Evolutionary conservation across 768 basidiomycete species (phyloP).

Genomic region (Obba rivulosa): DNA sequence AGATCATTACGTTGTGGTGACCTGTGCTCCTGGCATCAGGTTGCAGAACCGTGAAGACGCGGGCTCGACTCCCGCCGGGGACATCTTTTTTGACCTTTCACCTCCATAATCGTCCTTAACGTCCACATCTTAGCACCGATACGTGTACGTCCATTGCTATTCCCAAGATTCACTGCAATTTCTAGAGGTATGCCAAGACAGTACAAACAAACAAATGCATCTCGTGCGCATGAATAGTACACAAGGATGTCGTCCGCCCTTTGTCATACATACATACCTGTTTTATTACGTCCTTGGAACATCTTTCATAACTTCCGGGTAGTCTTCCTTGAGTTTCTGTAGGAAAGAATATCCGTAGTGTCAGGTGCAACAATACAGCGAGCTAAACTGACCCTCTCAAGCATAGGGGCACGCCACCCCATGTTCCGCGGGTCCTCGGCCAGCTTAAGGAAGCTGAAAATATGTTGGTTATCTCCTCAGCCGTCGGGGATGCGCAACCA

Average conservation of each 20-base stretch:
- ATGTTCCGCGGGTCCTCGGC: constrained; percentile 81
- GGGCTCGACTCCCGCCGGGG: constrained; percentile 36
- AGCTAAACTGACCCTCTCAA: constrained; percentile 49
- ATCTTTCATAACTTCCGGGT: constrained; percentile 66
- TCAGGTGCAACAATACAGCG: neutral
- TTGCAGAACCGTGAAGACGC: constrained; percentile 33
- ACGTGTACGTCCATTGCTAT: neutral
- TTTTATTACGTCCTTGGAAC: constrained; percentile 32
- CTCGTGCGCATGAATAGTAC: too few relatives aligned
- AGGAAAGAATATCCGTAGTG: neutral
- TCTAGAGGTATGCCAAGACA: too few relatives aligned
- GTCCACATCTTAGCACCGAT: neutral
- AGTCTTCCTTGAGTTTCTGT: constrained; percentile 61
- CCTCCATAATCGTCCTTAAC: neutral
- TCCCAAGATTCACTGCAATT: neutral
- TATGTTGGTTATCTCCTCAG: neutral
- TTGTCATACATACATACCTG: too few relatives aligned
- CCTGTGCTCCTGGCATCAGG: too few relatives aligned
- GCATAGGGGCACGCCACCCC: constrained; percentile 62
- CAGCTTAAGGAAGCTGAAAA: constrained; percentile 68
- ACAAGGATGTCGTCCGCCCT: too few relatives aligned
- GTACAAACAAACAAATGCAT: too few relatives aligned
- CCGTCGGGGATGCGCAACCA: neutral
- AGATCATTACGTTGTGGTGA: constrained; percentile 41
- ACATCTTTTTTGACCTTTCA: constrained; percentile 14